These are phyloP conservation scores for Septoria linicola DNA, from an alignment of 2,329 filamentous ascomycete species.

Conservation along the genomic window DNA sequence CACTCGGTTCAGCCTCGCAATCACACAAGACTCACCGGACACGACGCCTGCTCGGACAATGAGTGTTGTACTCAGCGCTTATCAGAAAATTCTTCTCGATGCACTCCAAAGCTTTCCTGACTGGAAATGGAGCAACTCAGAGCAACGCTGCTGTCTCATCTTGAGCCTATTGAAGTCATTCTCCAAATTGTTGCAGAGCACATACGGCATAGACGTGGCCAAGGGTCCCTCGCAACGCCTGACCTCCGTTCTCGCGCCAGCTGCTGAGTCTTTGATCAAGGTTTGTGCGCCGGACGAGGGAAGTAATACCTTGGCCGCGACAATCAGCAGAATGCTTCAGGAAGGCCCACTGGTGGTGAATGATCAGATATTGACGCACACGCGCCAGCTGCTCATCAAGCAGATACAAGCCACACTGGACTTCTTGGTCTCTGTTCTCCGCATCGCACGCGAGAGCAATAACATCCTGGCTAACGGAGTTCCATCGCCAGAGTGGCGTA, in stretches of 20 bases:
- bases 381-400: constrained; percentile 21
- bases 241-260: constrained; percentile 65
- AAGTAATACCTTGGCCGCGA: constrained; percentile 20
- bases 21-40: constrained; percentile 58
- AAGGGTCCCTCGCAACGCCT: constrained; percentile 48
- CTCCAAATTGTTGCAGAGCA: constrained; percentile 67
- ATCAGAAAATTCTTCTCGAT: constrained; percentile 74
- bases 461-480: constrained; percentile 11
- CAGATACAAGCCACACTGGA: constrained; percentile 22
- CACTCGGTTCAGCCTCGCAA: constrained; percentile 3
- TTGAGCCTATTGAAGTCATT: constrained; percentile 67
- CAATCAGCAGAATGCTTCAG: constrained; percentile 21
- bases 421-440: constrained; percentile 27
- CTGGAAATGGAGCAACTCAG: constrained; percentile 74
- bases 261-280: constrained; percentile 73
- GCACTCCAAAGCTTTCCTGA: constrained; percentile 80
- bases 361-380: constrained; percentile 23
- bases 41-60: constrained; percentile 78
- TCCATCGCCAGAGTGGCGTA: constrained; percentile 2
- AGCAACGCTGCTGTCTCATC: constrained; percentile 69
- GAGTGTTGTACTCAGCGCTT: constrained; percentile 67
- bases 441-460: constrained; percentile 19
- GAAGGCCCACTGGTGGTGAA: constrained; percentile 26
- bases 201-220: constrained; percentile 71
- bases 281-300: constrained; percentile 54